phyloP scores from a whole-genome alignment of 1,284 basidiomycete genomes.

The Stygiomarasmius scandens region DNA sequence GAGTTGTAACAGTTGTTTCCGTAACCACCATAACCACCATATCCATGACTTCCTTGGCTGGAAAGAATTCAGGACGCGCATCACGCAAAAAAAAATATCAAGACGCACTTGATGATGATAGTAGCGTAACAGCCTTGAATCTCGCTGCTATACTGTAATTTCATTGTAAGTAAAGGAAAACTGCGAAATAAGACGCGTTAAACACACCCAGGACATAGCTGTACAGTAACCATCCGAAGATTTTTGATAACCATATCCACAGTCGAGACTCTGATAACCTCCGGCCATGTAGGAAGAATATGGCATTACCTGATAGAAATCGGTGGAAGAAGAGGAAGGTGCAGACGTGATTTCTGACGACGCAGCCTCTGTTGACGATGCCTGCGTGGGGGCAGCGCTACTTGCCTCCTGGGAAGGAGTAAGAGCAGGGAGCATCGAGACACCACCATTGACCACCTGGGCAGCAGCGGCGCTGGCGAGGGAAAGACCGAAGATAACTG shows the following conservation, averaged over 20 bases:
- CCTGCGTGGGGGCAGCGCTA: constrained; percentile 7
- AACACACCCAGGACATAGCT: constrained; percentile 57
- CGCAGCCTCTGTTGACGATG: constrained; percentile 18
- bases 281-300: constrained; percentile 60
- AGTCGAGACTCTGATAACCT: constrained; percentile 64
- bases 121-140: constrained; percentile 64
- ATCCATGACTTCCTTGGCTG: constrained; percentile 21
- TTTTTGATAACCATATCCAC: constrained; percentile 69
- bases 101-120: constrained; percentile 57
- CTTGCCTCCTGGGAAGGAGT: constrained; percentile 1
- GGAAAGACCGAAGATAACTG: constrained; percentile 59
- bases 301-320: constrained; percentile 53
- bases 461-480: constrained; percentile 57
- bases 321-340: constrained; percentile 23
- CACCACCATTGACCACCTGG: constrained; percentile 52
- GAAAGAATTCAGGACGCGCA: constrained; percentile 13
- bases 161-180: background rate
- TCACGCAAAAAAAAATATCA: constrained; percentile 12
- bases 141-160: constrained; percentile 39
- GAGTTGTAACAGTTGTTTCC: constrained; percentile 9
- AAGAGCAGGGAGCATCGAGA: constrained; percentile 46
- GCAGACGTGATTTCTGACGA: constrained; percentile 18
- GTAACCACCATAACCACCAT: constrained; percentile 23
- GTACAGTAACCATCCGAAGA: constrained; percentile 55
- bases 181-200: constrained; percentile 9